Evolutionary conservation across 345 rosid species (phyloP).

Genomic region (Trapa incisa): DNA sequence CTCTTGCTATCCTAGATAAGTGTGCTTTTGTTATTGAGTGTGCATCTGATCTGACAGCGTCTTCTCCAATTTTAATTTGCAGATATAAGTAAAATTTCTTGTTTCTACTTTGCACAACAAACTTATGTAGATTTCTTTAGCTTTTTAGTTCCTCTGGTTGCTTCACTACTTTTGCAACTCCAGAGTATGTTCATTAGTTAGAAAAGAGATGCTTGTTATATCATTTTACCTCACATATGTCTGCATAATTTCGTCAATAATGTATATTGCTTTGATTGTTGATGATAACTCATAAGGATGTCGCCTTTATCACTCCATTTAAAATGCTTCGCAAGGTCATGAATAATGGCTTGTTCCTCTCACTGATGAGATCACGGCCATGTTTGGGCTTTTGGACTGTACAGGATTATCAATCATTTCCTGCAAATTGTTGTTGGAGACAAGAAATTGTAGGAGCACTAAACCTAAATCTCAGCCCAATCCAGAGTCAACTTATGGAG

Average conservation of each 20-base stretch:
- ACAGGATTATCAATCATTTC: conserved; percentile 29
- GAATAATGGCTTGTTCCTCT: no score
- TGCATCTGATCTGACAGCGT: not conserved
- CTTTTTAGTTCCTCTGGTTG: not conserved
- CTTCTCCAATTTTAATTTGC: not conserved
- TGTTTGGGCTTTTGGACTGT: no score
- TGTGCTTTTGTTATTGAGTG: not conserved
- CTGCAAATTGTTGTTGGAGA: conserved; percentile 25
- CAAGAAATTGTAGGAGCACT: conserved; percentile 32
- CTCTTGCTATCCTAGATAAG: no score
- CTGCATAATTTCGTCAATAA: not conserved
- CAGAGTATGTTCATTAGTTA: not conserved
- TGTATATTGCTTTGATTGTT: not conserved
- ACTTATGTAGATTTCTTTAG: not conserved
- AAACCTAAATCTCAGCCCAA: conserved; percentile 20
- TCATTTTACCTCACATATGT: not conserved
- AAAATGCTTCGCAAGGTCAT: conserved; percentile 4
- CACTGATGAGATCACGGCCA: no score
- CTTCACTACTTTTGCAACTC: not conserved
- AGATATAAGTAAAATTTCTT: not conserved
- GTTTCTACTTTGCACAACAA: not conserved
- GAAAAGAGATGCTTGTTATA: not conserved
- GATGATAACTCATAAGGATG: not conserved
- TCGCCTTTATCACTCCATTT: not conserved
- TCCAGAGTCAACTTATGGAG: conserved; percentile 22